These are phyloP conservation scores for Piedraia hortae DNA, from an alignment of 2,329 filamentous ascomycete genomes.

Conservation along the genomic window DNA sequence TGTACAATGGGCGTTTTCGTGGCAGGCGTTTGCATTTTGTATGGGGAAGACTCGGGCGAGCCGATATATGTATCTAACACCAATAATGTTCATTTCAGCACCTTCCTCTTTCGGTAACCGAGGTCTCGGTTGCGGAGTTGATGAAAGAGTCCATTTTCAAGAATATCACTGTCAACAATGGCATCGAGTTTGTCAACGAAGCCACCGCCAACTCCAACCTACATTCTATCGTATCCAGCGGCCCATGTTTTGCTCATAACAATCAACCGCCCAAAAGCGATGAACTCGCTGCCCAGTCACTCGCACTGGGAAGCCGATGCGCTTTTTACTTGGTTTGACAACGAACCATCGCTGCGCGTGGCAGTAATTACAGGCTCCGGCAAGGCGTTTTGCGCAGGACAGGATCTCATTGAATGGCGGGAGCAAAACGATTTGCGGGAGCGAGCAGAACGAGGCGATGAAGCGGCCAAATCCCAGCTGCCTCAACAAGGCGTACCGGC, in stretches of 20 bases:
- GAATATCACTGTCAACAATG: not conserved
- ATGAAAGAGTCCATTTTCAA: too few relatives aligned
- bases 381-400: slow-evolving; percentile 13
- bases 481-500: slow-evolving; percentile 5
- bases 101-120: not conserved
- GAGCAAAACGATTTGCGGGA: slow-evolving; percentile 6
- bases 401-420: slow-evolving; percentile 19
- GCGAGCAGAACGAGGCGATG: slow-evolving; percentile 4
- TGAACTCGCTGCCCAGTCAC: slow-evolving; percentile 13
- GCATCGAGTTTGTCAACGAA: not conserved
- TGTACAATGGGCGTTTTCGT: too few relatives aligned
- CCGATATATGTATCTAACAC: too few relatives aligned
- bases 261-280: slow-evolving; percentile 12
- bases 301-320: slow-evolving; percentile 10
- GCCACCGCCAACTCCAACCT: slow-evolving; percentile 1
- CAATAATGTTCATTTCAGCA: not conserved
- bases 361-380: slow-evolving; percentile 13
- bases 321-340: slow-evolving; percentile 12
- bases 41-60: too few relatives aligned
- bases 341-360: slow-evolving; percentile 9
- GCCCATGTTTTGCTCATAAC: slow-evolving; percentile 11
- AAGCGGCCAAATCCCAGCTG: slow-evolving; percentile 4
- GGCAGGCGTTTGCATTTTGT: too few relatives aligned
- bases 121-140: too few relatives aligned
- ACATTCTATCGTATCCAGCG: slow-evolving; percentile 10